A percentile compares a stretch with the other conserved stretches of the same genome.
Evolutionary conservation across 805 yeast genomes (phyloP).

Genomic region (Phaffomyces opuntiae): DNA sequence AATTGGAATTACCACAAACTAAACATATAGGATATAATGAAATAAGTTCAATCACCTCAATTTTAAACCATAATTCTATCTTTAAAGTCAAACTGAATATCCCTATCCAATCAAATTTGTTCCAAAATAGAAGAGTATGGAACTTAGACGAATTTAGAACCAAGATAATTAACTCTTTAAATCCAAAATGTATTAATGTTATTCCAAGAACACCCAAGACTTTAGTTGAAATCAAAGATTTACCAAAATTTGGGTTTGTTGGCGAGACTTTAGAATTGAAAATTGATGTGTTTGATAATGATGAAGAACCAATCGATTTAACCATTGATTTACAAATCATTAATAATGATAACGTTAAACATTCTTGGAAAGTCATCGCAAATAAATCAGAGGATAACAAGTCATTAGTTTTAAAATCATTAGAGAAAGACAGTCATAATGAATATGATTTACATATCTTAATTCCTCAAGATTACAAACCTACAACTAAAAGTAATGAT

Average conservation of each 20-base stretch:
- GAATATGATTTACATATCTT: background rate
- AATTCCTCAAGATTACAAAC: conserved; percentile 7
- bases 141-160: background rate
- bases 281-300: conserved; percentile 25
- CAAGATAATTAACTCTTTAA: conserved; percentile 10
- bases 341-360: conserved; percentile 15
- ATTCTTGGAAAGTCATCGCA: conserved; percentile 6
- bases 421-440: conserved; percentile 1
- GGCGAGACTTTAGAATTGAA: conserved; percentile 26
- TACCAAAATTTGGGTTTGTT: conserved; percentile 21
- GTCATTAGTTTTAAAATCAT: conserved; percentile 3
- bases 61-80: conserved; percentile 4
- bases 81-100: conserved; percentile 18
- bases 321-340: conserved; percentile 13
- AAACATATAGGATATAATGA: conserved; percentile 15
- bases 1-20: conserved; percentile 11
- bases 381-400: conserved; percentile 4
- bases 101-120: conserved; percentile 9
- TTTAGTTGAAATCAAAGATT: conserved; percentile 18
- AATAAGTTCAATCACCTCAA: conserved; percentile 11
- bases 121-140: conserved; percentile 15
- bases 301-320: conserved; percentile 27
- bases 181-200: conserved; percentile 23
- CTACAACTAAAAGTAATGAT: background rate
- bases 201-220: conserved; percentile 35